Percentiles rank a stretch among this genome's conserved stretches.
These are phyloP conservation scores for Fragaria ananassa DNA, from an alignment of 306 rosid genomes.

Conservation along the genomic window DNA sequence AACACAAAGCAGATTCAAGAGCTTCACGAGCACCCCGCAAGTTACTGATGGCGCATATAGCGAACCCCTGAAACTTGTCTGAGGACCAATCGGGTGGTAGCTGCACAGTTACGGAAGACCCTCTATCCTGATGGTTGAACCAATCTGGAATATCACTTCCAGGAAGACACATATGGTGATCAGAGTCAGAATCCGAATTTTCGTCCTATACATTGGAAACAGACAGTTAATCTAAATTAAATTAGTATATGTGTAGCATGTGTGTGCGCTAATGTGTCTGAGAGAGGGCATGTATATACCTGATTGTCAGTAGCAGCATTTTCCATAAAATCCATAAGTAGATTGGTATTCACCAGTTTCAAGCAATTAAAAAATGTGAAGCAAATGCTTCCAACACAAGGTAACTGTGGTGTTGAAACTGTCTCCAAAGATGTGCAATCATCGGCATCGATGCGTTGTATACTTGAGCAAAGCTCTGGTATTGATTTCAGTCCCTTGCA, in stretches of 20 bases:
- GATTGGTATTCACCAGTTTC: background rate
- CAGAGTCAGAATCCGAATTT: no score
- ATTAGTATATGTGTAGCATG: no score
- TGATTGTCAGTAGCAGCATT: background rate
- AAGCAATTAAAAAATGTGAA: background rate
- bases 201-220: background rate
- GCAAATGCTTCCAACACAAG: accelerated
- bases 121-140: background rate
- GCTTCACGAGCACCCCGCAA: background rate
- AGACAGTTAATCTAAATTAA: background rate
- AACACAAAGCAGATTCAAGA: background rate
- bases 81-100: background rate
- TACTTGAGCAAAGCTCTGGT: background rate
- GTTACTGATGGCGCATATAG: background rate
- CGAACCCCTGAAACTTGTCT: background rate
- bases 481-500: background rate
- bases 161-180: background rate
- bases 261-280: background rate
- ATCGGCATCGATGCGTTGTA: background rate
- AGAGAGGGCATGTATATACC: background rate
- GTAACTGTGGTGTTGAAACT: background rate
- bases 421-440: background rate
- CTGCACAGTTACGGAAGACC: background rate
- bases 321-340: background rate
- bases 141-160: background rate